These are phyloP conservation scores for Fusarium chlamydosporum DNA, from an alignment of 2,329 filamentous ascomycete species.

Conservation along the genomic window DNA sequence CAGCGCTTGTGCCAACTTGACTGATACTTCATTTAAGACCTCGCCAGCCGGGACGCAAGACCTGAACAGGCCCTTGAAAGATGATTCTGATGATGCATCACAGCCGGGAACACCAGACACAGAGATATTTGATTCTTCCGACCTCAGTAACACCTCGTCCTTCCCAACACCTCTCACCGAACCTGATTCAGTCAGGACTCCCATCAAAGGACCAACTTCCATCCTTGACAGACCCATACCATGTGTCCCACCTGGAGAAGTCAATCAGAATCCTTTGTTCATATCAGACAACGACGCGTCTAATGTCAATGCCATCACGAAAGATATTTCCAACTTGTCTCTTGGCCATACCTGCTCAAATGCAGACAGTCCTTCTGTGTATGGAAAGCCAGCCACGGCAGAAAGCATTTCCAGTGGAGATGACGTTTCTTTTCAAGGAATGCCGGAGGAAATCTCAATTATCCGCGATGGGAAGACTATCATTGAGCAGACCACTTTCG, in stretches of 20 bases:
- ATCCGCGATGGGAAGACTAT: not conserved
- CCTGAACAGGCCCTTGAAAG: not conserved
- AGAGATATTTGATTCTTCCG: slow-evolving; percentile 20
- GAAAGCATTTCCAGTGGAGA: not conserved
- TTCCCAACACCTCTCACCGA: slow-evolving; percentile 19
- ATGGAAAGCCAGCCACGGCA: not conserved
- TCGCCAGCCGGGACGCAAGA: not conserved
- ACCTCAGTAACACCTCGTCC: slow-evolving; percentile 8
- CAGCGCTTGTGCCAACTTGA: not conserved
- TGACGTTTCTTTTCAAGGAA: not conserved
- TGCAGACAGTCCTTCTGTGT: no score
- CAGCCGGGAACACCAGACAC: slow-evolving; percentile 15
- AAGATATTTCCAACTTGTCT: not conserved
- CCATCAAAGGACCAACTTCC: slow-evolving; percentile 7
- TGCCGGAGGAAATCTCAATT: not conserved
- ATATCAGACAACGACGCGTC: not conserved
- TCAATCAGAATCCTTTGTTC: not conserved
- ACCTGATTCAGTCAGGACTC: not conserved
- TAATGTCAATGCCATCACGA: not conserved
- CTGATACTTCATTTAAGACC: not conserved
- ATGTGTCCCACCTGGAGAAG: slow-evolving; percentile 5
- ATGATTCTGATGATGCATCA: slow-evolving; percentile 5
- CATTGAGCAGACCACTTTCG: not conserved
- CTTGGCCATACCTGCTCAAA: not conserved
- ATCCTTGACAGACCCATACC: not conserved